Base-by-base conservation (phyloP, 202 grass and related monocot genomes). In the Bolboschoenoplectus hybrid region DNA sequence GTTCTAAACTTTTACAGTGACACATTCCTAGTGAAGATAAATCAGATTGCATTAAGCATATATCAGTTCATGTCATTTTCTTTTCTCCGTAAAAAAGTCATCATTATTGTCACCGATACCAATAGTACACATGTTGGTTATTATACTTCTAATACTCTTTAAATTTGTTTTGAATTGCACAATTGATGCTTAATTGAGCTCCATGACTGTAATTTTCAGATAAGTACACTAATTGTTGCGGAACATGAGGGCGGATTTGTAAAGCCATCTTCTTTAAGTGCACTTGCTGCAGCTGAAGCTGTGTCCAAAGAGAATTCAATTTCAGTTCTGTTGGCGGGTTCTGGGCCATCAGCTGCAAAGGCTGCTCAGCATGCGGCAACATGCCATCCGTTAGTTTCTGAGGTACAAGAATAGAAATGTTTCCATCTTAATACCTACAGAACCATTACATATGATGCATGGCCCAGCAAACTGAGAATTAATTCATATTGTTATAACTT, bases 241-340 rank as follows among this genome's bases (percentile, higher is more conserved):
- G 96, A 98, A 62, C 93, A 94, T 52, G 91, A 95, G 69, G 96
- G 87, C 2, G 96, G 96, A 64, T 50, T 90, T 70, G 86, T 98
- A 58, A 98, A 96, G 85, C 90, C 92, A 45, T 98, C 93, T 10
- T 92, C 96, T 17, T 73, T 98, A 53, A 98, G 96, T 82, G 90
- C 91, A 13, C 39, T 98, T 67, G 86, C 80, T 0, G 96, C 96
- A 1, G 96, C 93, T 1, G 89, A 89, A 68, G 89, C 87, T 46
- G 83, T 96, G 5, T 76, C 82, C 1, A 91, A 85, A 72, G 90
- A 92, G 6, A 94, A 94, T 58, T 94, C 74, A 14, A 45, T 98
- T 13, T 90, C 96, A 43, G 74, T 98, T 86, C 85, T 98, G 17
- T 71, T 98, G 64, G 96, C 85, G 13, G 93, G 96, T 72, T 94